Conservation (phyloP, 2,329 filamentous ascomycete species). For the Colletotrichum incanum region DNA sequence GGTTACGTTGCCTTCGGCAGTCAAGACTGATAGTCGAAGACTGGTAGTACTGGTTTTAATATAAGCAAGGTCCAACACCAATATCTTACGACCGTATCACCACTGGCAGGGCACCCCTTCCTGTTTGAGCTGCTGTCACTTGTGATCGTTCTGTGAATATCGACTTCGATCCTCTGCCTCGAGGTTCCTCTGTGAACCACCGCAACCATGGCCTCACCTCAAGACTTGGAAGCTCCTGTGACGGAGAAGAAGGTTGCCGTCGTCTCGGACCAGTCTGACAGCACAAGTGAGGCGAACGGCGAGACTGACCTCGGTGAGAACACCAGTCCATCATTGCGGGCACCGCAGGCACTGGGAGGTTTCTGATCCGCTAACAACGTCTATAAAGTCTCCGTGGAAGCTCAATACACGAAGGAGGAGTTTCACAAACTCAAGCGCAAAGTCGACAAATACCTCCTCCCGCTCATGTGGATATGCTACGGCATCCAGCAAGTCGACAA, state of each 20-base stretch:
- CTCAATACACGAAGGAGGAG: constrained; percentile 54
- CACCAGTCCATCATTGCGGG: rapidly evolving
- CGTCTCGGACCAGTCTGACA: constrained; percentile 32
- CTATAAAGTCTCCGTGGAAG: constrained; percentile 31
- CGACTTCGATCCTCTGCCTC: not conserved
- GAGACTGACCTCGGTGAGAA: constrained; percentile 28
- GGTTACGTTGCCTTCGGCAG: constrained; percentile 24
- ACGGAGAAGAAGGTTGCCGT: constrained; percentile 31
- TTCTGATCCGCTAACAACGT: not conserved
- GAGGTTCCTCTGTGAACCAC: not conserved
- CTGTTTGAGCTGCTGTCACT: too few relatives aligned
- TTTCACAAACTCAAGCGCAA: constrained; percentile 58
- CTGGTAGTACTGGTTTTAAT: constrained; percentile 1
- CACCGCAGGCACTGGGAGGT: too few relatives aligned
- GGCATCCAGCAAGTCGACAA: constrained; percentile 66
- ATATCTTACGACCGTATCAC: not conserved
- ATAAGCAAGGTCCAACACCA: constrained; percentile 9
- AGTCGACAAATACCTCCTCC: constrained; percentile 61
- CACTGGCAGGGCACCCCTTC: not conserved
- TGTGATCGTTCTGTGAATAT: not conserved
- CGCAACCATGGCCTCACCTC: constrained; percentile 19
- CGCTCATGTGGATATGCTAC: constrained; percentile 65
- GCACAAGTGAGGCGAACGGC: constrained; percentile 21
- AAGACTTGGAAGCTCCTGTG: constrained; percentile 5
- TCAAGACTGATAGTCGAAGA: not conserved